Percentiles rank a stretch among this genome's conserved stretches.
phyloP scores from a whole-genome alignment of 75 land plant genomes.

The Larix kaempferi region DNA sequence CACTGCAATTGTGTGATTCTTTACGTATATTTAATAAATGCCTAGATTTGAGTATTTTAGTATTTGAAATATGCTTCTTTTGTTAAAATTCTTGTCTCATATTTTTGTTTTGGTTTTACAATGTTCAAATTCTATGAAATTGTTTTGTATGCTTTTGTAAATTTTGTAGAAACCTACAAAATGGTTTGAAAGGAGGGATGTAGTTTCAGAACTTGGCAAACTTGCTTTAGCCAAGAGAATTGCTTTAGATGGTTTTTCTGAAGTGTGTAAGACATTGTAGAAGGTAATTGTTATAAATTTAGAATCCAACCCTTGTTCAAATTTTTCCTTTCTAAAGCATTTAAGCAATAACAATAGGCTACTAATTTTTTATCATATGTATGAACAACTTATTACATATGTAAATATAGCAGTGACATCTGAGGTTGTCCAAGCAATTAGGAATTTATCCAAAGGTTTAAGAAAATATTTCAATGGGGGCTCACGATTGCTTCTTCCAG shows the following conservation, averaged over 20 bases:
- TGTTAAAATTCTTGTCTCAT: slow-evolving; percentile 1
- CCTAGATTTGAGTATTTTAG: background rate
- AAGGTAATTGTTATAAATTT: slow-evolving; percentile 45
- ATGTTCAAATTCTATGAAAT: background rate
- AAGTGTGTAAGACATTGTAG: slow-evolving; percentile 87
- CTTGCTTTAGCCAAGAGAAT: slow-evolving; percentile 89
- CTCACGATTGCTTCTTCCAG: slow-evolving; percentile 81
- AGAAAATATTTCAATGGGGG: slow-evolving; percentile 75
- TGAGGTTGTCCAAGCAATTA: slow-evolving; percentile 94
- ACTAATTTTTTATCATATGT: slow-evolving; percentile 1
- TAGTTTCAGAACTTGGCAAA: slow-evolving; percentile 95
- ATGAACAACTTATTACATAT: slow-evolving; percentile 87
- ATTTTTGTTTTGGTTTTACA: background rate
- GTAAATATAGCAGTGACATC: slow-evolving; percentile 97
- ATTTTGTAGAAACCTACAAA: slow-evolving; percentile 85
- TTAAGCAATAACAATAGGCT: too few species aligned
- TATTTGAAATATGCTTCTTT: background rate
- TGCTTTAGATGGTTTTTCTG: slow-evolving; percentile 90
- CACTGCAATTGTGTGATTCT: background rate
- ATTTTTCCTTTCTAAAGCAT: background rate
- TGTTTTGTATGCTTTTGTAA: slow-evolving; percentile 5
- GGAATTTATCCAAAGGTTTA: slow-evolving; percentile 86
- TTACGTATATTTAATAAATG: background rate
- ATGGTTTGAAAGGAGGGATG: slow-evolving; percentile 97
- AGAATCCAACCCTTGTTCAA: too few species aligned